Evolutionary conservation across 192 early-diverging fungal genomes (phyloP), one percentile per base, ranked within the genome.

Genomic region (Coemansia sp.): DNA sequence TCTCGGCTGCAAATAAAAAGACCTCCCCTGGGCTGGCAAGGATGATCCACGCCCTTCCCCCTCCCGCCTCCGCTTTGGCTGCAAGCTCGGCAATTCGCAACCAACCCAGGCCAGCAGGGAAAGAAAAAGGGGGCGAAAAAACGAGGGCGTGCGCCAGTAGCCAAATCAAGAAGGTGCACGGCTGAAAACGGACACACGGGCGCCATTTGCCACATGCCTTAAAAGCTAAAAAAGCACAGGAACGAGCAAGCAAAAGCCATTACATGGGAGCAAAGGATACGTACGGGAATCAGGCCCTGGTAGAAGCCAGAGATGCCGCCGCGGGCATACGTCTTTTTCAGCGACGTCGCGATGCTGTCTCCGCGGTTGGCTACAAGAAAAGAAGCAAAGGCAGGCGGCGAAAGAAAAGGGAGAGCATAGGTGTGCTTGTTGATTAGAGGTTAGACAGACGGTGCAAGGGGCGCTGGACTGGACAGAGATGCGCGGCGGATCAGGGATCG

Each of bases 231-330:
- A 22, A 8, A 45, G 11, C 8, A 39, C 18, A 42, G 24, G 23
- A 29, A 23, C 22, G 29, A 53, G n/a, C 32, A 27, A 55, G 3
- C 32, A n/a, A 42, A 42, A 42, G 39, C 39, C 8, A 42, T 14
- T 16, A 10, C 0, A 55, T 6, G 18, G 1, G 14, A 23, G 48
- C 48, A 50, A 24, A 19, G 48, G 10, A 23, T 23, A 75, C 78
- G 61, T 74, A 83, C 85, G 72, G 90, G 90, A 76, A 92, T 90
- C 45, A 92, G 77, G 13, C 97, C 97, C 77, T 96, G 94, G 75
- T 93, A 99, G 79, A 95, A 99, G 10, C 95, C 97, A 45, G 89
- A 62, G 55, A 97, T 64, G 19, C 93, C 93, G 58, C 93, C 93
- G 29, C 94, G 88, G 24, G 86, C 73, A 65, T 89, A 94, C 24